Percentiles rank a stretch among this genome's conserved stretches.
These are phyloP conservation scores for Hortaea werneckii DNA, from an alignment of 2,329 filamentous ascomycete genomes.

Conservation along the genomic window DNA sequence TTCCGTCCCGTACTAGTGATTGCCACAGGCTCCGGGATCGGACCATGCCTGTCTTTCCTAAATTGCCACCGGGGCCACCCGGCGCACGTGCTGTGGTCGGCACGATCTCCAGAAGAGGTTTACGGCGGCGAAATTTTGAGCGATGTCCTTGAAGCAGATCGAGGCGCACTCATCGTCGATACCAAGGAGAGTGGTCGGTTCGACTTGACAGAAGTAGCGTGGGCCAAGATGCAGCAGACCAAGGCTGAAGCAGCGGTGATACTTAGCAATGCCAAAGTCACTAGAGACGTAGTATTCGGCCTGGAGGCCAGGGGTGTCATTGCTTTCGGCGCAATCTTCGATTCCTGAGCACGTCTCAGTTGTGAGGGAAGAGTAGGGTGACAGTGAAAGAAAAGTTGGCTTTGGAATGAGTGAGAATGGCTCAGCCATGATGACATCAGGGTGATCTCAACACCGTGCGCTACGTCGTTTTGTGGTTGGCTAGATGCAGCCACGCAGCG, in stretches of 20 bases:
- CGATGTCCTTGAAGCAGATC: conserved; percentile 47
- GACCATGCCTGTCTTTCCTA: conserved; percentile 55
- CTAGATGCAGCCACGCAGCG: too few species aligned
- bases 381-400: too few species aligned
- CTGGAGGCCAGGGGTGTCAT: conserved; percentile 56
- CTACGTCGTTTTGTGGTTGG: too few species aligned
- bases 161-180: conserved; percentile 58
- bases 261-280: conserved; percentile 60
- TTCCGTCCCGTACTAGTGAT: conserved; percentile 58
- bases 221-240: conserved; percentile 38
- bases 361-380: too few species aligned
- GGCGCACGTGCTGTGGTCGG: conserved; percentile 59
- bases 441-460: neutral
- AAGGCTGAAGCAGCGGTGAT: conserved; percentile 60
- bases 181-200: conserved; percentile 50
- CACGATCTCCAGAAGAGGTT: conserved; percentile 49
- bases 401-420: too few species aligned
- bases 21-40: conserved; percentile 64
- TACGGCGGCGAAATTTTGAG: conserved; percentile 51
- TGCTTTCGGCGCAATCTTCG: conserved; percentile 66
- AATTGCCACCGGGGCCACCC: conserved; percentile 36
- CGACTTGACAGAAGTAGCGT: conserved; percentile 49
- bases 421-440: too few species aligned
- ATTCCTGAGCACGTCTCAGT: conserved; percentile 37
- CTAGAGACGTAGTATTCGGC: conserved; percentile 57